A percentile compares a stretch with the other conserved stretches of the same genome.
Evolutionary conservation across 1,284 basidiomycete genomes (phyloP).

Genomic region (Cystobasidium slooffiae): DNA sequence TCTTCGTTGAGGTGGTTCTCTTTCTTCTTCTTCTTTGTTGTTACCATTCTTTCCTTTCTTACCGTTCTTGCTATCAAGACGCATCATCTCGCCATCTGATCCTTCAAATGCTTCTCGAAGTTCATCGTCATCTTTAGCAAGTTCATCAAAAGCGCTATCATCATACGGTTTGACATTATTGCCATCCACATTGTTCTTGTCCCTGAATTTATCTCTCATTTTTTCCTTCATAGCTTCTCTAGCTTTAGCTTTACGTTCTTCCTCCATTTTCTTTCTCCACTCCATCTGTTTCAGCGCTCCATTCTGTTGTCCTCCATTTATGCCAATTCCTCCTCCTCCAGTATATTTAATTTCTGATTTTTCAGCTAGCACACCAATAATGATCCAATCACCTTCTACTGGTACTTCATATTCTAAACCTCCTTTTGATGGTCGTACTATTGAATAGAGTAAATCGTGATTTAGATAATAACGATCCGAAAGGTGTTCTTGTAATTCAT

Average conservation of each 20-base stretch:
- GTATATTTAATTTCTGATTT: slow-evolving; percentile 72
- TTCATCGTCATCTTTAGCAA: slow-evolving; percentile 34
- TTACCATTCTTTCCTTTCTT: slow-evolving; percentile 43
- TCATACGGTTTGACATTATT: slow-evolving; percentile 19
- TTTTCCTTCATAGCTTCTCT: slow-evolving; percentile 24
- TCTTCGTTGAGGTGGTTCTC: slow-evolving; percentile 36
- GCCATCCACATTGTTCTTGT: slow-evolving; percentile 7
- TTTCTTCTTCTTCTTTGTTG: slow-evolving; percentile 43
- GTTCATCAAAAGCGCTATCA: slow-evolving; percentile 28
- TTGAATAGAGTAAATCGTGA: slow-evolving; percentile 84
- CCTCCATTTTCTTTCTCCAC: slow-evolving; percentile 19
- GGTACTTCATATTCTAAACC: slow-evolving; percentile 87
- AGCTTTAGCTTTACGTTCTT: slow-evolving; percentile 30
- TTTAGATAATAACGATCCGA: slow-evolving; percentile 82
- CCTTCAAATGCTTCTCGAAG: slow-evolving; percentile 26
- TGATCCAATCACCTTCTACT: slow-evolving; percentile 86
- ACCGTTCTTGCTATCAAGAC: slow-evolving; percentile 47
- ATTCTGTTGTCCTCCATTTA: neutral
- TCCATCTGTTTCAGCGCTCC: neutral
- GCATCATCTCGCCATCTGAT: slow-evolving; percentile 56
- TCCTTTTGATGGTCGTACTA: slow-evolving; percentile 73
- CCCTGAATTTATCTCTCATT: slow-evolving; percentile 3
- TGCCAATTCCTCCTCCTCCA: neutral
- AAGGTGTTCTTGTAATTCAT: slow-evolving; percentile 79
- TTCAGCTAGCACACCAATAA: slow-evolving; percentile 85